Evolutionary conservation across 768 basidiomycete species (phyloP), one percentile per base, ranked within the genome.

Genomic region (Cyclocybe cylindracea): DNA sequence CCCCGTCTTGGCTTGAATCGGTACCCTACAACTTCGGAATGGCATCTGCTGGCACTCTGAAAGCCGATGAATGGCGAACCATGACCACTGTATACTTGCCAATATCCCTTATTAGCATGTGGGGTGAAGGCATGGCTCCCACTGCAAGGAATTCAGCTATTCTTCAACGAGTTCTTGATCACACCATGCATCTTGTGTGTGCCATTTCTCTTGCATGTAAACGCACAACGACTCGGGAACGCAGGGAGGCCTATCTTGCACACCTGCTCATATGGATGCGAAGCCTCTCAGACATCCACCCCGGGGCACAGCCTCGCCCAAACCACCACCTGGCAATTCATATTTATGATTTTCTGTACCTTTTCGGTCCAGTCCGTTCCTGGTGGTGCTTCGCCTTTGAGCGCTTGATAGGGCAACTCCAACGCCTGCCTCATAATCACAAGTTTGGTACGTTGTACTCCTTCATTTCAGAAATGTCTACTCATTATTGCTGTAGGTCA

Each of bases 321-420:
- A 59, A 52, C 18, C 59, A 66, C 24, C 70, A 71, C 44, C 54
- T 66, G 18, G 60, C 63, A 1, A 56, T 61, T 36, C 69, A 72
- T 44, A 61, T 57, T 36, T 29, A 50, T 18, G 48, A 55, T 2
- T 63, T 70, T 33, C 56, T 71, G 24, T 49, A 54, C 32, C 54
- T 54, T 3, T 68, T 63, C 52, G 69, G 70, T 11, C 71, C 70
- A 10, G 61, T 68, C 11, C 66, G 65, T 18, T 62, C 56, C 2
- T 70, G 69, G 70, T 72, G 71, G 70, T 53, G 67, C 1, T 73
- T 73, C 43, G 63, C 64, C 1, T 71, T 70, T 46, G 68, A 73
- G 45, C 55, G 58, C 7, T 64, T 70, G 57, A 71, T 72, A 51
- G 68, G 70, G 0, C 59, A 63, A 48, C 55, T 72, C 8, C 62